phyloP scores from a whole-genome alignment of 768 basidiomycete species.

The Serendipita indica region DNA sequence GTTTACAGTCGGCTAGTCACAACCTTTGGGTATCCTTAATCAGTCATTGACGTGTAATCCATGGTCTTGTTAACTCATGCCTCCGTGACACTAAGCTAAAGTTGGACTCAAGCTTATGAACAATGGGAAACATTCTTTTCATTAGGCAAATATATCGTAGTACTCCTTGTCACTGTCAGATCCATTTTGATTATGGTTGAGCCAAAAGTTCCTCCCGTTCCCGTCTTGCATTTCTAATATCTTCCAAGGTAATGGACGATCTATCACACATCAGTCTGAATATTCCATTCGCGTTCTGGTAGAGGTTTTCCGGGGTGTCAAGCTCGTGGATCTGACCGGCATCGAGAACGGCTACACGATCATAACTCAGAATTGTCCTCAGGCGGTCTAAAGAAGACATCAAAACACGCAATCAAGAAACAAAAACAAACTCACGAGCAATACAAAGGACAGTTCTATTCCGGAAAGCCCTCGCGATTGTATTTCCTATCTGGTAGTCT shows the following conservation, averaged over 20 bases:
- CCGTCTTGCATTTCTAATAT: slow-evolving; percentile 23
- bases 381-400: slow-evolving; percentile 44
- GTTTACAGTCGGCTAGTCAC: not conserved
- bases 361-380: slow-evolving; percentile 75
- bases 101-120: too few species aligned
- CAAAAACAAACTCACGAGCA: slow-evolving; percentile 39
- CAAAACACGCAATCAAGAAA: slow-evolving; percentile 1
- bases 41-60: too few species aligned
- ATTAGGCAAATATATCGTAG: too few species aligned
- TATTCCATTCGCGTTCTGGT: slow-evolving; percentile 31
- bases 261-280: slow-evolving; percentile 51
- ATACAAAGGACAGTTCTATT: slow-evolving; percentile 80
- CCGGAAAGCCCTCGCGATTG: slow-evolving; percentile 63
- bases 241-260: slow-evolving; percentile 33
- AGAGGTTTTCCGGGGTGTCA: slow-evolving; percentile 41
- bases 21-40: too few species aligned
- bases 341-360: slow-evolving; percentile 78
- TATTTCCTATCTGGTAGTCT: slow-evolving; percentile 81
- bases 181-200: too few species aligned
- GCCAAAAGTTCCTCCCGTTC: not conserved
- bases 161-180: too few species aligned
- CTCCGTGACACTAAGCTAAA: too few species aligned
- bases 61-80: too few species aligned
- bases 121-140: too few species aligned
- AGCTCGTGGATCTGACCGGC: slow-evolving; percentile 57